Evolutionary conservation across 2,329 filamentous ascomycete genomes (phyloP), one percentile per base, ranked within the genome.

Genomic region (Didymellaceae sp.): DNA sequence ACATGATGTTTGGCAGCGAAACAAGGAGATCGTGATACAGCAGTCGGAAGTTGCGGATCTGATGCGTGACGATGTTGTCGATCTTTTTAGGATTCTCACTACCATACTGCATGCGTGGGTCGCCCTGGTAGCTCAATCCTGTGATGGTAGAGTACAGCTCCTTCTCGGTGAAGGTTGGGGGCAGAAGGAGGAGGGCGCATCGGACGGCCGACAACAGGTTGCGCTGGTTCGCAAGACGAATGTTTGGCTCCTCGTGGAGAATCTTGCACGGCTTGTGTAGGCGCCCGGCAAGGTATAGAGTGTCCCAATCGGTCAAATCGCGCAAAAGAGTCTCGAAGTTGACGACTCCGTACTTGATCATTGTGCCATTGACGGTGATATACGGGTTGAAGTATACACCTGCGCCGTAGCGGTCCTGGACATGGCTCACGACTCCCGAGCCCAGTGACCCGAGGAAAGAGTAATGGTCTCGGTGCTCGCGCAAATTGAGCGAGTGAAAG

Each of bases 231-330:
- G 93, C 91, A 24, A 97, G 84, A 24, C 94, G 90, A 31, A 99
- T 91, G 40, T 87, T 87, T 0, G 94, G 90, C 66, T 99, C 90
- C 71, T 99, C 94, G 41, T 92, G 88, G 14, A 99, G 82, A 60
- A 99, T 97, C 78, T 99, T 97, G 74, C 96, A 94, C 1, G 94
- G 94, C 72, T 99, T 99, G 58, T 99, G 94, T 43, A 99, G 81
- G 25, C 94, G 89, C 4, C 94, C 94, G 5, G 95, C 94, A n/a
- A 99, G 83, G 73, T 99, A 99, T 20, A 99, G 80, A 0, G 91
- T 96, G 56, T 96, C 87, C 94, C 94, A 99, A 51, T 91, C 86
- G 22, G 86, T 88, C 18, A 99, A 82, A 70, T 99, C 94, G 32
- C 81, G 82, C 64, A 91, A 92, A 13, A 99, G 79, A 2, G 92